Conservation (phyloP, 768 basidiomycete species). For the Leucosporidium yakuticum region DNA sequence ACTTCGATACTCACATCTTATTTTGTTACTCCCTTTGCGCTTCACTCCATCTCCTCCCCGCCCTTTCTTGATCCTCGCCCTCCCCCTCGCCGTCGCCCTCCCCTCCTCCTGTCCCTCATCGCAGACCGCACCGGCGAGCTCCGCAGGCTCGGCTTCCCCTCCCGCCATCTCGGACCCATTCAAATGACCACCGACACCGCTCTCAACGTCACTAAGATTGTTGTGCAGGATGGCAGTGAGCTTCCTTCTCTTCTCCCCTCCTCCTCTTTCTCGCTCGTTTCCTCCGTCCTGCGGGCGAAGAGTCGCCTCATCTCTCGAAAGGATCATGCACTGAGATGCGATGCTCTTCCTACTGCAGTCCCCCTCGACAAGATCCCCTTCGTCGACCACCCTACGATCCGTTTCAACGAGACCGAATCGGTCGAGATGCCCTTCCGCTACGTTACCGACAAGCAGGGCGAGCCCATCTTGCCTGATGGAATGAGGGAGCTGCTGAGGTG, state of each 20-base stretch:
- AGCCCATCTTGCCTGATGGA: constrained; percentile 76
- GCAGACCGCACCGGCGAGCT: constrained; percentile 80
- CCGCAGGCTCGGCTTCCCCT: constrained; percentile 76
- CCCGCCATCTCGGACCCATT: constrained; percentile 72
- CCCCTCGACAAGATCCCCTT: constrained; percentile 59
- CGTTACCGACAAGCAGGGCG: constrained; percentile 51
- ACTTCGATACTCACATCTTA: too few species aligned
- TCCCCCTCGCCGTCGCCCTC: too few species aligned
- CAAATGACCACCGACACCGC: constrained; percentile 99
- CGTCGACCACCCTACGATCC: constrained; percentile 84
- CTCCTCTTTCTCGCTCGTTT: neutral
- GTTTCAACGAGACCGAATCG: constrained; percentile 76
- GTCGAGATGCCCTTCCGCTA: constrained; percentile 97
- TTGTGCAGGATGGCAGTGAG: constrained; percentile 65
- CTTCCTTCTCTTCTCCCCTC: constrained; percentile 2
- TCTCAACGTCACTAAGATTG: constrained; percentile 77
- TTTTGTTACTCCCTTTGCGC: neutral
- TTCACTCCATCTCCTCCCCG: neutral
- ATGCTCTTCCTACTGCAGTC: too few species aligned
- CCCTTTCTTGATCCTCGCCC: too few species aligned
- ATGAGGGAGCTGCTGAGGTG: constrained; percentile 74
- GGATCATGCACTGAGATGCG: neutral
- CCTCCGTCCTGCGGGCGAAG: neutral
- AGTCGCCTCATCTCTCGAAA: constrained; percentile 3
- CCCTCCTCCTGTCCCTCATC: neutral